These are phyloP conservation scores for Candida albicans DNA, from an alignment of 1,139 yeast species.

Conservation along the genomic window DNA sequence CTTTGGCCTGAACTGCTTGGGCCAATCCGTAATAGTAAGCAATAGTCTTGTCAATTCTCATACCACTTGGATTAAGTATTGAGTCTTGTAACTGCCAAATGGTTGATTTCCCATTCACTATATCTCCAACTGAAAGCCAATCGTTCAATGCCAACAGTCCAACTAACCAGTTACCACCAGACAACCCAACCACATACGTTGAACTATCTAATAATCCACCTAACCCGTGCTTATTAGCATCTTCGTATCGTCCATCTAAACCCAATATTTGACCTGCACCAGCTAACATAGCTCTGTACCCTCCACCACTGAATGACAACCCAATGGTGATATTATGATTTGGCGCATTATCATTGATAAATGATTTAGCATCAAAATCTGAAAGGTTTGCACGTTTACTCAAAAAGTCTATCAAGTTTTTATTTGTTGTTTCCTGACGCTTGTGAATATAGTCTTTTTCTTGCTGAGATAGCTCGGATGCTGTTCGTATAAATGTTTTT, in stretches of 20 bases:
- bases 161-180: constrained; percentile 48
- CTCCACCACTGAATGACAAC: constrained; percentile 48
- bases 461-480: neutral
- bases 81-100: constrained; percentile 44
- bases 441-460: neutral
- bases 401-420: constrained; percentile 33
- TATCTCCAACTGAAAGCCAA: constrained; percentile 39
- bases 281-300: constrained; percentile 45
- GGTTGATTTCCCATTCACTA: constrained; percentile 24
- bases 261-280: constrained; percentile 46
- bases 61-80: constrained; percentile 40
- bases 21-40: constrained; percentile 33
- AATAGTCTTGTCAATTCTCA: constrained; percentile 28
- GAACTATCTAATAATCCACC: constrained; percentile 45
- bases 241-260: constrained; percentile 32
- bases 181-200: constrained; percentile 41
- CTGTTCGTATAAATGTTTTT: constrained; percentile 1
- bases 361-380: constrained; percentile 34
- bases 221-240: constrained; percentile 28
- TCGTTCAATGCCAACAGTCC: constrained; percentile 40
- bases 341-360: constrained; percentile 25
- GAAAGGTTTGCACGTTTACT: constrained; percentile 30
- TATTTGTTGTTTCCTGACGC: constrained; percentile 23
- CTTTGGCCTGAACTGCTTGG: constrained; percentile 30
- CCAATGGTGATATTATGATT: constrained; percentile 41